A percentile compares a stretch with the other conserved stretches of the same genome.
Evolutionary conservation across 202 grass and related monocot species (phyloP).

Genomic region (Musa balbisiana): DNA sequence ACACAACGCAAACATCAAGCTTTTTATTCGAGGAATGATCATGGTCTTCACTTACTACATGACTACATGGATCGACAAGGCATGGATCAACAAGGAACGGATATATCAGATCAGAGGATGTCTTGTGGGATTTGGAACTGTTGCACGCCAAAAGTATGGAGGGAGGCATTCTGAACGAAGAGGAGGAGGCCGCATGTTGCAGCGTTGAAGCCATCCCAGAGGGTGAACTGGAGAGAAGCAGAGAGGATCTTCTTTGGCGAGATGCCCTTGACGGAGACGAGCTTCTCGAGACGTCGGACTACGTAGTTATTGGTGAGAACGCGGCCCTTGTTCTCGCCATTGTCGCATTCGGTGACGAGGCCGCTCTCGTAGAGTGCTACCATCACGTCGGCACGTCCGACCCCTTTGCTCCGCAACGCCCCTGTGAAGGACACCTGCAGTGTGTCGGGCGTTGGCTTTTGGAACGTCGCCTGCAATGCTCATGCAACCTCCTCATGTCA

Average conservation of each 20-base stretch:
- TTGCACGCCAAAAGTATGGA: conserved; percentile 77
- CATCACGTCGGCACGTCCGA: conserved; percentile 56
- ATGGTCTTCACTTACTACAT: too few relatives aligned
- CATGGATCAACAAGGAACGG: too few relatives aligned
- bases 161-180: conserved; percentile 69
- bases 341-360: conserved; percentile 60
- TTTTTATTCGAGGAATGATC: too few relatives aligned
- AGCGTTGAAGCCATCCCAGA: conserved; percentile 72
- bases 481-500: background rate
- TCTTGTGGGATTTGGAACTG: conserved; percentile 59
- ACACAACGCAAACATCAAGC: too few relatives aligned
- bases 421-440: conserved; percentile 70
- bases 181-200: conserved; percentile 64
- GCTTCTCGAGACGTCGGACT: conserved; percentile 73
- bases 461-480: conserved; percentile 46
- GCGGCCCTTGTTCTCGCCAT: conserved; percentile 78
- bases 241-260: conserved; percentile 57
- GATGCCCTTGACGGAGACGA: conserved; percentile 42
- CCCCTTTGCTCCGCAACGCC: conserved; percentile 39
- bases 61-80: too few relatives aligned
- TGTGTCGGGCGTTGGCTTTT: conserved; percentile 37
- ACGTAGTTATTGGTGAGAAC: conserved; percentile 69
- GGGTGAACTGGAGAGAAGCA: conserved; percentile 46
- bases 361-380: conserved; percentile 76
- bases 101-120: conserved; percentile 29